phyloP scores from a whole-genome alignment of 495 filamentous ascomycete genomes.

The Jackrogersella minutella region DNA sequence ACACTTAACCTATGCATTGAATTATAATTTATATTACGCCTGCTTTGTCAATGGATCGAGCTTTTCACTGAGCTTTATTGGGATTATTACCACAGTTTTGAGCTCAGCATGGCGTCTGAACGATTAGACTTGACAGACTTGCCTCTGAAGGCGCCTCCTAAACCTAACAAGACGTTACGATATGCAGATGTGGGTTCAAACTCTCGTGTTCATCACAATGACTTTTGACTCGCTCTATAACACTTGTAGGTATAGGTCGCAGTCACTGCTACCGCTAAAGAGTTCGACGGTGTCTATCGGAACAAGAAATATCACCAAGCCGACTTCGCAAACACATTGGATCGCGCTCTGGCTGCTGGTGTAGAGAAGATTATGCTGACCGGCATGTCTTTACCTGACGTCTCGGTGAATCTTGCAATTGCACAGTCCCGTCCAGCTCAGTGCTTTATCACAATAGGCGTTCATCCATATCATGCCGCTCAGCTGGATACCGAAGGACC shows the following conservation, averaged over 20 bases:
- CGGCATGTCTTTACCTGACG: slow-evolving; percentile 63
- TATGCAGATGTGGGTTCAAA: slow-evolving; percentile 16
- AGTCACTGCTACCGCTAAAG: slow-evolving; percentile 30
- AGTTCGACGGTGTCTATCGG: slow-evolving; percentile 73
- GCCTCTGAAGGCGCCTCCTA: slow-evolving; percentile 1
- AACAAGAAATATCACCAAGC: slow-evolving; percentile 72
- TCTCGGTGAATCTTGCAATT: slow-evolving; percentile 66
- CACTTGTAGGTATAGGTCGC: slow-evolving; percentile 19
- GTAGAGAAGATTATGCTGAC: slow-evolving; percentile 82
- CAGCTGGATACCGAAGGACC: slow-evolving; percentile 57
- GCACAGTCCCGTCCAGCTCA: slow-evolving; percentile 48
- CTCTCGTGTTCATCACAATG: not conserved
- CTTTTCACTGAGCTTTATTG: not conserved
- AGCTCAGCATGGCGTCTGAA: slow-evolving; percentile 1
- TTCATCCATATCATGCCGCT: slow-evolving; percentile 75
- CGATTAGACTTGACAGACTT: slow-evolving; percentile 13
- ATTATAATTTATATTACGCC: not conserved
- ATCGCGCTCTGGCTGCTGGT: slow-evolving; percentile 70
- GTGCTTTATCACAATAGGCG: slow-evolving; percentile 72
- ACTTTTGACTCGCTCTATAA: not conserved
- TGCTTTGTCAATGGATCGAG: too few relatives aligned
- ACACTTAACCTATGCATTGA: not conserved
- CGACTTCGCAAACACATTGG: slow-evolving; percentile 71
- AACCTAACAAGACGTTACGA: not conserved
- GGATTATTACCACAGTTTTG: too few relatives aligned